Evolutionary conservation across 495 filamentous ascomycete genomes (phyloP).

Genomic region (Neurospora sp.): DNA sequence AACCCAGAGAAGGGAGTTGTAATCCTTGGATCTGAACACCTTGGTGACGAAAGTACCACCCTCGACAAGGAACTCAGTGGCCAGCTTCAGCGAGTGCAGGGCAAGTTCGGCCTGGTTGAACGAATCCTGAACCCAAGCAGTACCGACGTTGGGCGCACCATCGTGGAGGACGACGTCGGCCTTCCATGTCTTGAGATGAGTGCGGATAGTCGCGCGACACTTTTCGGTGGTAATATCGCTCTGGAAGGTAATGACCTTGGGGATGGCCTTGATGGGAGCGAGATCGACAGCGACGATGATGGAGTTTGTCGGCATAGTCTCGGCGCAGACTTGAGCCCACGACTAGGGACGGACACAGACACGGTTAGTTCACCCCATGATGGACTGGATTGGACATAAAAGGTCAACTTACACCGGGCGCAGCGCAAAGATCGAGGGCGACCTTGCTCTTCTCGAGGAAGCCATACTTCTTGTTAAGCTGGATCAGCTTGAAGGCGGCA

Average conservation of each 20-base stretch:
- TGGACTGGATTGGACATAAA: not conserved
- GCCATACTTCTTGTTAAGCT: conserved; percentile 97
- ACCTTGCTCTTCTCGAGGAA: conserved; percentile 97
- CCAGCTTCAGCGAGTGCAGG: conserved; percentile 82
- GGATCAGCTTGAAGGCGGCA: conserved; percentile 96
- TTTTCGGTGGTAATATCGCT: conserved; percentile 97
- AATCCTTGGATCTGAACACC: conserved; percentile 95
- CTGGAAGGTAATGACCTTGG: conserved; percentile 88
- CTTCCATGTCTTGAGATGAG: conserved; percentile 94
- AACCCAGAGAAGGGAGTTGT: conserved; percentile 92
- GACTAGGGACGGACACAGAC: conserved; percentile 42
- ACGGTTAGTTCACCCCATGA: not conserved
- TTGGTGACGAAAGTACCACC: conserved; percentile 96
- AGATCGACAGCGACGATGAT: conserved; percentile 94
- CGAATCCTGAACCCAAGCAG: conserved; percentile 96
- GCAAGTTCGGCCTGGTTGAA: conserved; percentile 96
- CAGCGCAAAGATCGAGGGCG: conserved; percentile 91
- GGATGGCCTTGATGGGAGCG: conserved; percentile 90
- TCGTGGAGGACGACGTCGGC: conserved; percentile 97
- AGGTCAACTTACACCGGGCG: conserved; percentile 64
- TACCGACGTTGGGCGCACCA: conserved; percentile 95
- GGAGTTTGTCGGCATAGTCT: conserved; percentile 83
- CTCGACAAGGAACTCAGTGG: conserved; percentile 83
- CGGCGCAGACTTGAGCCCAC: conserved; percentile 97
- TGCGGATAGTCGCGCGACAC: conserved; percentile 81